phyloP scores from a whole-genome alignment of 768 basidiomycete genomes.

The Trametes cubensis region DNA sequence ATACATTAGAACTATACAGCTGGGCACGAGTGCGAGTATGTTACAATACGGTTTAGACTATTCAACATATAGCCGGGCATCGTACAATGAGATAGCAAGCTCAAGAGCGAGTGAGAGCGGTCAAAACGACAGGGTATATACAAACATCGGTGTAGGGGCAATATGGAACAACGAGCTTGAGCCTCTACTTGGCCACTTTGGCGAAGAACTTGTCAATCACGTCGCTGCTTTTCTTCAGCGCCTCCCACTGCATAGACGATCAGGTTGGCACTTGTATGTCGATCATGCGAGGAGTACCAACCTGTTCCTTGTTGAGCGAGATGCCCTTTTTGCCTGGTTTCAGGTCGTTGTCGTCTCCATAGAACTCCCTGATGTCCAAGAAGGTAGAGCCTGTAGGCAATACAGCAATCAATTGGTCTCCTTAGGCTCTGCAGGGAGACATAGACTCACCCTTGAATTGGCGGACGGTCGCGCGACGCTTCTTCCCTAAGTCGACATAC shows the following conservation, averaged over 20 bases:
- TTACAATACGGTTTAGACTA: slow-evolving; percentile 7
- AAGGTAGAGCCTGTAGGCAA: slow-evolving; percentile 47
- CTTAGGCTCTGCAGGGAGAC: slow-evolving; percentile 9
- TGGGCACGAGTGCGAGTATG: neutral
- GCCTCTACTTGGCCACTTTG: slow-evolving; percentile 18
- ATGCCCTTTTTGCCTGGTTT: slow-evolving; percentile 87
- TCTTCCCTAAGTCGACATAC: slow-evolving; percentile 73
- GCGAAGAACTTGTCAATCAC: slow-evolving; percentile 58
- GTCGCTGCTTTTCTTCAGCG: slow-evolving; percentile 46
- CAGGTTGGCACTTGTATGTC: neutral
- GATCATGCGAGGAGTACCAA: slow-evolving; percentile 29
- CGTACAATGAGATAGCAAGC: neutral
- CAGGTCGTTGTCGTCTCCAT: slow-evolving; percentile 50
- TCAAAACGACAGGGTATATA: neutral
- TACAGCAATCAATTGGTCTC: slow-evolving; percentile 31
- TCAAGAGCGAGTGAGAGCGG: neutral
- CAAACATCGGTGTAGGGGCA: too few species aligned
- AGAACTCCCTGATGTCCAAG: slow-evolving; percentile 80
- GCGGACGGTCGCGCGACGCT: slow-evolving; percentile 63
- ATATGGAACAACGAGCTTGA: neutral
- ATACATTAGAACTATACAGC: slow-evolving; percentile 10
- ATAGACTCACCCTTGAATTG: slow-evolving; percentile 45
- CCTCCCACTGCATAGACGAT: slow-evolving; percentile 52
- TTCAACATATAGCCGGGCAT: slow-evolving; percentile 1
- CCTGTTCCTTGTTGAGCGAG: slow-evolving; percentile 65